A percentile compares a stretch with the other conserved stretches of the same genome.
Conservation (phyloP, 78 protist genomes). For the Dictyostelium citrinum region DNA sequence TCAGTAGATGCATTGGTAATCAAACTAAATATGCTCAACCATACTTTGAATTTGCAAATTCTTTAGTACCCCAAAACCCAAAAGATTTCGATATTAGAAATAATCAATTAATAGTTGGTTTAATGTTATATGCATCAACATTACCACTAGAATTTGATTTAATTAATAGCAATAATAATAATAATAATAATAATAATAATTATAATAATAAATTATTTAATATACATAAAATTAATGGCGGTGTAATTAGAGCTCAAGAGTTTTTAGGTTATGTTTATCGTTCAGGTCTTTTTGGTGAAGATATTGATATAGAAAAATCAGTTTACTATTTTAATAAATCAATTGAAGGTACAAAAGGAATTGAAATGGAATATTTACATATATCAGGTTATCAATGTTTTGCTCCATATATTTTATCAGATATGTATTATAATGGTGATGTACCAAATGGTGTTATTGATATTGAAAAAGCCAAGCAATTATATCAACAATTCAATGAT, state of each 20-base stretch:
- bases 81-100: background rate
- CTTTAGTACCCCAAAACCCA: background rate
- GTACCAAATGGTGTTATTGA: background rate
- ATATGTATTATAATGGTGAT: background rate
- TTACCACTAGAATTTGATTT: background rate
- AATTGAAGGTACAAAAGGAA: background rate
- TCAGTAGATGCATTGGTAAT: background rate
- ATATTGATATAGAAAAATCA: constrained; percentile 1
- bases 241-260: background rate
- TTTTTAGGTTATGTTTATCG: background rate
- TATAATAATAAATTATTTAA: no score
- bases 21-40: background rate
- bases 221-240: background rate
- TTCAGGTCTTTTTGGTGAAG: background rate
- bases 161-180: no score
- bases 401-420: background rate
- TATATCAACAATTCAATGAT: background rate
- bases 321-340: background rate
- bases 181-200: no score
- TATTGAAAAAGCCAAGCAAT: background rate
- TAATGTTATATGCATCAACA: background rate
- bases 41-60: background rate
- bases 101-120: background rate
- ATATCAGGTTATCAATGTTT: background rate
- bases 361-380: no score